Evolutionary conservation across 345 rosid species (phyloP), one percentile per base, ranked within the genome.

Genomic region (Sonneratia alba): DNA sequence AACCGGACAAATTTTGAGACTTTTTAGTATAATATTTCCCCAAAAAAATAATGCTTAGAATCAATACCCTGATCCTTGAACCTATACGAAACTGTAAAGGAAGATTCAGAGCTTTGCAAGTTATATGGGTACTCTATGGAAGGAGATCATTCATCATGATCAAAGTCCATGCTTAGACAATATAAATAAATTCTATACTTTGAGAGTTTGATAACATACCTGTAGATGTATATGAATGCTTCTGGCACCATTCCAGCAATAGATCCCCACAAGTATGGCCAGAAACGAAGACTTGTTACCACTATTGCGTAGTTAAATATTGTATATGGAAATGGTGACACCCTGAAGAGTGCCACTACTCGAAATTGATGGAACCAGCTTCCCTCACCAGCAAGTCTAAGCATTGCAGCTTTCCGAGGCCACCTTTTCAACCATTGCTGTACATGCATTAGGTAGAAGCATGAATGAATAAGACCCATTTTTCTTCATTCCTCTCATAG

Each of bases 251-350:
- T 95, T 81, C 99, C 97, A 4, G 97, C 85, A 72, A 95, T 68
- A 45, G 97, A 95, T 51, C 99, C 99, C 13, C 84, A 86, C 36
- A 95, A 51, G 76, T 90, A 95, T 47, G 99, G 99, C 97, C 92
- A 90, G 83, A 94, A 94, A 70, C 78, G 86, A 87, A 94, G 85
- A 70, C 88, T 86, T 38, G 98, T 91, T 45, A 88, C 89, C 45
- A 87, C 97, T 36, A 91, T 82, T 37, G 96, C 98, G 75, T 94
- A 94, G 84, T 91, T 94, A 84, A 95, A 95, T 67, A 95, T 84
- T 40, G 97, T 95, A 89, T 95, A 95, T 2, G 99, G 99, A 82
- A 95, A 95, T 19, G 99, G 99, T 1, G 99, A 95, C 75, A 95
- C 77, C 77, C 99, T 77, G 74, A 95, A 95, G 76, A 95, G 79